Evolutionary conservation across 345 rosid species (phyloP).

Genomic region (Brassica rapa): DNA sequence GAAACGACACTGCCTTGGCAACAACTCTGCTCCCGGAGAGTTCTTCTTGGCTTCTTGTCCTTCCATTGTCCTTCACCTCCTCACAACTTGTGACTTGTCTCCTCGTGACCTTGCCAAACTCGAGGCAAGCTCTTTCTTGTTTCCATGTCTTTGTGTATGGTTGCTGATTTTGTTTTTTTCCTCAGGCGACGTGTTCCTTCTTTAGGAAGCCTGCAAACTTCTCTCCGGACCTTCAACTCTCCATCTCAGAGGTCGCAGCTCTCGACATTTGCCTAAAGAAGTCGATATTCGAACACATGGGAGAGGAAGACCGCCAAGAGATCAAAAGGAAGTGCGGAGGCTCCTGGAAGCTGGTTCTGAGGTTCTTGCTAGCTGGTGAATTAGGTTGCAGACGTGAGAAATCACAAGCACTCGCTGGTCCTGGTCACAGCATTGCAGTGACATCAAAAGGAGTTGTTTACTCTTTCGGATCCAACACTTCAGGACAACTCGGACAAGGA

Average conservation of each 20-base stretch:
- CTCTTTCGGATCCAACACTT: slow-evolving; percentile 80
- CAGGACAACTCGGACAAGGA: slow-evolving; percentile 94
- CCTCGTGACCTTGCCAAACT: neutral
- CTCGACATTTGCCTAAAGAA: slow-evolving; percentile 85
- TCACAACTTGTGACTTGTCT: slow-evolving; percentile 28
- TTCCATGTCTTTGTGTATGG: no score
- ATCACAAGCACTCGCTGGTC: slow-evolving; percentile 94
- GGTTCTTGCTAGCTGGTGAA: slow-evolving; percentile 86
- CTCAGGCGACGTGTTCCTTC: slow-evolving; percentile 93
- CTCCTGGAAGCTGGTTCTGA: slow-evolving; percentile 89
- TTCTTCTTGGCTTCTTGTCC: slow-evolving; percentile 29
- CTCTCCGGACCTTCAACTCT: slow-evolving; percentile 71
- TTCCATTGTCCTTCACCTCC: slow-evolving; percentile 31
- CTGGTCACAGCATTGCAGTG: slow-evolving; percentile 91
- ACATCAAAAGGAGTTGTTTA: slow-evolving; percentile 75
- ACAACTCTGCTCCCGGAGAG: slow-evolving; percentile 33
- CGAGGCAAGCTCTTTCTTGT: neutral
- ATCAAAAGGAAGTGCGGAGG: slow-evolving; percentile 84
- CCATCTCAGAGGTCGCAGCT: slow-evolving; percentile 93
- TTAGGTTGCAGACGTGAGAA: slow-evolving; percentile 88
- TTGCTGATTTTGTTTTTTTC: slow-evolving; percentile 23
- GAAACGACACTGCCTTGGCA: slow-evolving; percentile 37
- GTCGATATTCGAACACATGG: slow-evolving; percentile 79
- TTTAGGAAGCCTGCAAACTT: slow-evolving; percentile 94
- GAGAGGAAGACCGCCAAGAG: slow-evolving; percentile 58